These are phyloP conservation scores for Penicillium frequentans DNA, from an alignment of 2,329 filamentous ascomycete genomes.

Conservation along the genomic window DNA sequence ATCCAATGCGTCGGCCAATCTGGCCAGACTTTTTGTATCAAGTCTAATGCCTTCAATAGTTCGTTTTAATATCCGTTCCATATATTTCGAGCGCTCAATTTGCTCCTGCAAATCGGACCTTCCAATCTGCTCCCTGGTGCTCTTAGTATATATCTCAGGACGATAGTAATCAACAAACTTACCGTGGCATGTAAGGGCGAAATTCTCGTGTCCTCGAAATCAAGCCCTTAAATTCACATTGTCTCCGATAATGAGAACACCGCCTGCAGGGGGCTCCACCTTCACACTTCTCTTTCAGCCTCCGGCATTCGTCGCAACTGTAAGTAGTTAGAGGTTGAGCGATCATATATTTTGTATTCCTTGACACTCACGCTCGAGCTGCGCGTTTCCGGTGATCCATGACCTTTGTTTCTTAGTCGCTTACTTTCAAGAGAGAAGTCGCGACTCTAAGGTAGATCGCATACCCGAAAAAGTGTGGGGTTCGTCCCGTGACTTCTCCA, in stretches of 20 bases:
- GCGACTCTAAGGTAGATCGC: not conserved
- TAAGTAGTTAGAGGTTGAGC: not conserved
- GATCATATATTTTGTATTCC: not conserved
- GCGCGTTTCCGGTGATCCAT: conserved; percentile 11
- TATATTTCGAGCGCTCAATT: conserved; percentile 15
- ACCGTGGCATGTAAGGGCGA: conserved; percentile 9
- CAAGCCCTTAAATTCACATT: conserved; percentile 10
- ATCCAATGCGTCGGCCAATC: conserved; percentile 11
- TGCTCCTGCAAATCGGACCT: conserved; percentile 14
- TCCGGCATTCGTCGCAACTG: conserved; percentile 13
- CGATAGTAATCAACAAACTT: not conserved
- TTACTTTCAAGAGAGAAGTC: not conserved
- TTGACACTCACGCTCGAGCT: conserved; percentile 6
- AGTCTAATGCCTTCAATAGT: conserved; percentile 12
- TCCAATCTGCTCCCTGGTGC: conserved; percentile 5
- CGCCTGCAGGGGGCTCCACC: conserved; percentile 14
- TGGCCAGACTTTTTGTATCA: conserved; percentile 14
- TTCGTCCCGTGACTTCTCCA: conserved; percentile 7
- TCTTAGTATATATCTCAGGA: not conserved
- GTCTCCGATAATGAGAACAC: conserved; percentile 13
- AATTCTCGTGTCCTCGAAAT: conserved; percentile 5
- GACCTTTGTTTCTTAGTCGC: not conserved
- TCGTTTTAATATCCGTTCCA: conserved; percentile 18
- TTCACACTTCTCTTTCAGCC: conserved; percentile 16
- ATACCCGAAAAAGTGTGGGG: conserved; percentile 8